A percentile compares a stretch with the other conserved stretches of the same genome.
Evolutionary conservation across 331 rosid genomes (phyloP).

Genomic region (Phaseolus coccineus): DNA sequence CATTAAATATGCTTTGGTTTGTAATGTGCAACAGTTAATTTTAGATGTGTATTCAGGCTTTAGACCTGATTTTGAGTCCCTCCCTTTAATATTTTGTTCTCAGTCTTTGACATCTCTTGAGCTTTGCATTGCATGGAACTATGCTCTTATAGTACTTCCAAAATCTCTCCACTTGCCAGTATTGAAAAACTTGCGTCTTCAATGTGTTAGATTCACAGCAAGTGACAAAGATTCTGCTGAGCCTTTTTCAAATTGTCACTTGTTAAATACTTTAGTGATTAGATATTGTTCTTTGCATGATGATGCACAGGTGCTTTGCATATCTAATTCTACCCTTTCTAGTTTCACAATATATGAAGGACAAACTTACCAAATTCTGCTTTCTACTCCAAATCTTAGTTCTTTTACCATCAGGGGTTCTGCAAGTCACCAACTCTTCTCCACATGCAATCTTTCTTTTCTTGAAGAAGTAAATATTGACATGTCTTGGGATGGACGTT

Average conservation of each 20-base stretch:
- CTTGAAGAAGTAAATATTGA: not conserved
- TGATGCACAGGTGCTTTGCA: not conserved
- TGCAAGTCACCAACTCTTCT: not conserved
- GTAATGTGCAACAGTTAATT: not conserved
- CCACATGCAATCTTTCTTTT: not conserved
- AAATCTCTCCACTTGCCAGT: not conserved
- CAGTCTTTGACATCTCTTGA: not conserved
- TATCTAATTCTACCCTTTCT: not conserved
- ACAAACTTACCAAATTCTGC: not conserved
- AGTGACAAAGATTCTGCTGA: not conserved
- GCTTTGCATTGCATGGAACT: not conserved
- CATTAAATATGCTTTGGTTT: not conserved
- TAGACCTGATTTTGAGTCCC: not conserved
- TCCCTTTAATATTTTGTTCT: not conserved
- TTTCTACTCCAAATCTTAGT: conserved; percentile 1
- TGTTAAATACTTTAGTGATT: not conserved
- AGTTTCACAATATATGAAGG: not conserved
- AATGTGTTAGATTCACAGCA: not conserved
- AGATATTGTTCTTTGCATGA: not conserved
- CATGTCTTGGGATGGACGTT: not conserved
- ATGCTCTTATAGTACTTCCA: not conserved
- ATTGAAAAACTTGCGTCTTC: not conserved
- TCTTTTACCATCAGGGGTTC: not conserved
- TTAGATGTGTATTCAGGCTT: not conserved
- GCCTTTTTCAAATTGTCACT: conserved; percentile 2